Evolutionary conservation across 2,329 filamentous ascomycete species (phyloP), one percentile per base, ranked within the genome.

Genomic region (Alternaria sp.): DNA sequence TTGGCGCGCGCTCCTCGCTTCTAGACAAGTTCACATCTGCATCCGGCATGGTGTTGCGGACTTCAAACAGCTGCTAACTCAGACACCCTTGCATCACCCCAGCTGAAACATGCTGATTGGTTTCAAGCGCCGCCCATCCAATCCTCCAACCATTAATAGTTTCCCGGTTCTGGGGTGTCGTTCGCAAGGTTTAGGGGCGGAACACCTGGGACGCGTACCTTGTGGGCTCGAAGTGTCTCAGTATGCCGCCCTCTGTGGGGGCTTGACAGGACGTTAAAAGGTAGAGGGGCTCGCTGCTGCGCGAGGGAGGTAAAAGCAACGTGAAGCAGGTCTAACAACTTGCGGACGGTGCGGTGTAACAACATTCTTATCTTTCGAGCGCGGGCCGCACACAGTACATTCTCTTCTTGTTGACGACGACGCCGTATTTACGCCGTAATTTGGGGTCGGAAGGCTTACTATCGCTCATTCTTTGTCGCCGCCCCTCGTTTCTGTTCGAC

Each of bases 31-130:
- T 36, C 19, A 36, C 36, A 21, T 17, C 57, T 59, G 47, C 17
- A 59, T 61, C 11, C 21, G 44, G 45, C 30, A 46, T 61, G 52
- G 58, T 47, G 58, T 46, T 30, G 46, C 46, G 47, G 53, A 57
- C 46, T 58, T 43, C 40, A 53, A 56, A 61, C 46, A 60, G 21
- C 21, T 57, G 32, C 25, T 54, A 57, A 46, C 40, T 6, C 9
- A 30, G 26, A 43, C 36, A 61, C 56, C 58, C 58, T 52, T 30
- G 58, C 17, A 50, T 30, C n/a, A n/a, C 19, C 2, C 25, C n/a
- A 45, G 19, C 36, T 61, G 59, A 61, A 61, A 61, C 59, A n/a
- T 40, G 19, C 25, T 61, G 59, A 61, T 61, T 55, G 36, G 53
- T 55, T 55, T 59, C 59, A 51, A 21, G 53, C 30, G 4, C 50